Evolutionary conservation across 495 filamentous ascomycete genomes (phyloP).

Genomic region (Penicillium bovifimosum): DNA sequence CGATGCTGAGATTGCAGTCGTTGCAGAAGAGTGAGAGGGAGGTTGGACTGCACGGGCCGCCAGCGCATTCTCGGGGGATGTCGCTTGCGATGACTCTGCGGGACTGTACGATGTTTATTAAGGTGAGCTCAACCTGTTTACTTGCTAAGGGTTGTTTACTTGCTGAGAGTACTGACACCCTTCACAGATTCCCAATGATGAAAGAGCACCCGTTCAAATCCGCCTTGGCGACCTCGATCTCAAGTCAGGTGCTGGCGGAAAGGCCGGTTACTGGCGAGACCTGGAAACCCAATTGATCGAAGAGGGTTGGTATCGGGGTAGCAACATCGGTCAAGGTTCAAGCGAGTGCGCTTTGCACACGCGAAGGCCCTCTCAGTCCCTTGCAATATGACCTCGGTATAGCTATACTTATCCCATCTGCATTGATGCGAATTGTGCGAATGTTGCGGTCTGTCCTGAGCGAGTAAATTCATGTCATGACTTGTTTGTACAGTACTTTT

Average conservation of each 20-base stretch:
- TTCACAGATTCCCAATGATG: slow-evolving; percentile 24
- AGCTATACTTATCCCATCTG: not conserved
- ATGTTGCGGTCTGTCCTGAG: not conserved
- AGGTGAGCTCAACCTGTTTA: slow-evolving; percentile 44
- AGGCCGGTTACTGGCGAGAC: slow-evolving; percentile 66
- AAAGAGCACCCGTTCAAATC: slow-evolving; percentile 53
- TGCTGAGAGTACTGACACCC: not conserved
- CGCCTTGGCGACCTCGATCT: slow-evolving; percentile 83
- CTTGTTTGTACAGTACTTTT: not conserved
- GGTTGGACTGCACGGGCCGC: slow-evolving; percentile 36
- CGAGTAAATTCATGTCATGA: not conserved
- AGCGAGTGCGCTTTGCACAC: slow-evolving; percentile 33
- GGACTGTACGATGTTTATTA: slow-evolving; percentile 81
- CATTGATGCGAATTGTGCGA: not conserved
- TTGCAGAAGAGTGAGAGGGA: slow-evolving; percentile 30
- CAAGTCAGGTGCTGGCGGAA: slow-evolving; percentile 65
- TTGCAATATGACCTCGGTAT: not conserved
- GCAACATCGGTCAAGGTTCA: slow-evolving; percentile 19
- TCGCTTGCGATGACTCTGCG: slow-evolving; percentile 76
- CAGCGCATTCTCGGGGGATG: slow-evolving; percentile 26
- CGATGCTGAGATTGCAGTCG: slow-evolving; percentile 29
- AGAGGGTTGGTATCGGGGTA: slow-evolving; percentile 68
- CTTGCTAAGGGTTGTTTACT: not conserved
- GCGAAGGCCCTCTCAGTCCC: slow-evolving; percentile 1
- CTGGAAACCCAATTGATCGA: slow-evolving; percentile 57